Evolutionary conservation across 2,329 filamentous ascomycete species (phyloP), one percentile per base, ranked within the genome.

Genomic region (Eutypa lata): DNA sequence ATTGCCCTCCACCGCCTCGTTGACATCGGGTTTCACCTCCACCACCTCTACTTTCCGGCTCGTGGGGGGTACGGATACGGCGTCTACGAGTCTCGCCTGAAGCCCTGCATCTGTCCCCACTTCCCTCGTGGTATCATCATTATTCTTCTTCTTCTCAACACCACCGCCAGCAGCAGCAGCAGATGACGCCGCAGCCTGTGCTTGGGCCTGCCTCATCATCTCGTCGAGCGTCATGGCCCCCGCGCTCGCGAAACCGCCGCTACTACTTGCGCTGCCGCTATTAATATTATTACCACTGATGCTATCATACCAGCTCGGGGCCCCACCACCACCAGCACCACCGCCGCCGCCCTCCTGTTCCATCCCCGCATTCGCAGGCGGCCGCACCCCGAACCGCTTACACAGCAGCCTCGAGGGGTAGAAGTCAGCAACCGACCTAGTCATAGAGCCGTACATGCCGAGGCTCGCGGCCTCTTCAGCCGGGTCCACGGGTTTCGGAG

Each of bases 401-500:
- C 93, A 97, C n/a, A 97, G 73, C 40, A 99, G 73, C 51, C 91
- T 79, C 1, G 88, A 87, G 1, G 94, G 94, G 61, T 86, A 87
- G 70, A 96, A 97, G 4, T 86, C 81, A 7, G 82, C 70, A 0
- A 79, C 76, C 21, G 79, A 84, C 56, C 94, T 80, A 3, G 94
- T 99, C 83, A 97, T 81, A 14, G 85, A 80, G 1, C 94, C 94
- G 71, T 92, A 97, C 91, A 97, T 96, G 53, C 91, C 91, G 66
- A 97, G 75, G 64, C 82, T 89, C 7, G 94, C 94, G 1, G 94
- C 94, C 61, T 90, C 87, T 66, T 92, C 88, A 11, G 91, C 90
- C 0, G 92, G 87, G 63, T 96, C 89, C 56, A 85, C 78, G 3
- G 79, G 78, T 61, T 87, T 90, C 8, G 72, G 61, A 0, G 77